A percentile compares a stretch with the other conserved stretches of the same genome.
phyloP scores from a whole-genome alignment of 1,284 basidiomycete species.

The Lentinula novae-zelandiae region DNA sequence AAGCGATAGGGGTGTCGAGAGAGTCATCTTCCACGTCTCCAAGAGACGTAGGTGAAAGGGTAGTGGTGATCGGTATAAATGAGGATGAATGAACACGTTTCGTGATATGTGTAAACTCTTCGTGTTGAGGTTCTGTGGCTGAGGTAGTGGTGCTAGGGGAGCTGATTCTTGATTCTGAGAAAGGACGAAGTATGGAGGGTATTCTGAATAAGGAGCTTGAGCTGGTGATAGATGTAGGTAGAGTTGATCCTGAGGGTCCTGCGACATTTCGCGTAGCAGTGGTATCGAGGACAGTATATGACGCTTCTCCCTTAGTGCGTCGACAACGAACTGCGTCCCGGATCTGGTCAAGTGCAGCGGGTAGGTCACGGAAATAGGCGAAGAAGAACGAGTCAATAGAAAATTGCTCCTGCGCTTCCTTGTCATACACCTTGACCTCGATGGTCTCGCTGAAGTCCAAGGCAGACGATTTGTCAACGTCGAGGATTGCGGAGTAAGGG shows the following conservation, averaged over 20 bases:
- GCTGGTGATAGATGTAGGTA: conserved; percentile 18
- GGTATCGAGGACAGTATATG: conserved; percentile 61
- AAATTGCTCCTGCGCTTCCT: conserved; percentile 50
- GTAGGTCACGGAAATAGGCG: conserved; percentile 84
- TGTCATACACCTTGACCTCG: conserved; percentile 88
- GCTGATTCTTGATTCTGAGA: conserved; percentile 45
- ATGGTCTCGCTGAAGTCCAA: conserved; percentile 95
- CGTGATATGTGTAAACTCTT: conserved; percentile 70
- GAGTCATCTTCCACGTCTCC: conserved; percentile 3
- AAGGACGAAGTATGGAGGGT: conserved; percentile 58
- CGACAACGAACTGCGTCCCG: conserved; percentile 65
- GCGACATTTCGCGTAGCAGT: conserved; percentile 41
- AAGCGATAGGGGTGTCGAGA: conserved; percentile 25
- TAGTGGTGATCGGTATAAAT: conserved; percentile 56
- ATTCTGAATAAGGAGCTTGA: conserved; percentile 51
- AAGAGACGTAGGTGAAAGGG: conserved; percentile 22
- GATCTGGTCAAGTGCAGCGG: conserved; percentile 74
- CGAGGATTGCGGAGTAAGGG: conserved; percentile 85
- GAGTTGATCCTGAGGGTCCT: conserved; percentile 20
- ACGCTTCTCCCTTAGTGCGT: conserved; percentile 35
- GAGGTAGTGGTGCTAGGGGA: conserved; percentile 29
- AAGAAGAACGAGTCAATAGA: conserved; percentile 90
- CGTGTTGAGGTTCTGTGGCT: conserved; percentile 31
- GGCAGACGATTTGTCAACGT: conserved; percentile 83
- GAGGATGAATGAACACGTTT: conserved; percentile 50